Base-by-base conservation (phyloP, 805 yeast genomes). In the Starmerella apis region DNA sequence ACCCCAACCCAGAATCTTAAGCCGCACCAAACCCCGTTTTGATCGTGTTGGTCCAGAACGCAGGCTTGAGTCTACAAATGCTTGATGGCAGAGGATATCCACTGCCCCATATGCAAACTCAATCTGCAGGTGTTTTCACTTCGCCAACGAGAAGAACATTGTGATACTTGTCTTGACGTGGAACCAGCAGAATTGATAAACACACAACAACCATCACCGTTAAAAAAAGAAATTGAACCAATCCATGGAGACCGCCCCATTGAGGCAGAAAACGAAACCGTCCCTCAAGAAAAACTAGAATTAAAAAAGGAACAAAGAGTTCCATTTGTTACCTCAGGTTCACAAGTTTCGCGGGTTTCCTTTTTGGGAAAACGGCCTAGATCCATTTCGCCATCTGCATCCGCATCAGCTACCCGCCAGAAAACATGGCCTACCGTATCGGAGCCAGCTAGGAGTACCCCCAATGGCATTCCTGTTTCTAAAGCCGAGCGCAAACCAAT, bases 121-220 rank as follows among this genome's bases (percentile, higher is more conserved):
- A 57, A 56, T 35, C 27, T 63, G 16, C 53, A 48, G 2, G 38
- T 46, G 9, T 33, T 57, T 20, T 48, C 54, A 9, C 30, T 56
- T 6, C 44, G 54, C 2, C 53, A 53, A 33, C 52, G 68, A 2
- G 65, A 59, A n/a, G 52, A 49, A 25, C 68, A 65, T 55, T 66
- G 61, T 8, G 61, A 61, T 41, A 42, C 42, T 6, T 64, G 68
- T 43, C 38, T 64, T 11, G 59, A 54, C 30, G 41, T 6, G 16
- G 35, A 13, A n/a, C 16, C 35, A 18, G 7, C 7, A 18, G 35
- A 31, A 31, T 6, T 9, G 3, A 18, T 31, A n/a, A n/a, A n/a
- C 2, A 8, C 35, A 2, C 8, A 14, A 14, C 16, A 7, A 18
- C 35, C 35, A 16, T 22, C 37, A n/a, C 37, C 20, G 8, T 6